These are phyloP conservation scores for Ambrosia trifida DNA, from an alignment of 129 eudicot genomes.

Conservation along the genomic window DNA sequence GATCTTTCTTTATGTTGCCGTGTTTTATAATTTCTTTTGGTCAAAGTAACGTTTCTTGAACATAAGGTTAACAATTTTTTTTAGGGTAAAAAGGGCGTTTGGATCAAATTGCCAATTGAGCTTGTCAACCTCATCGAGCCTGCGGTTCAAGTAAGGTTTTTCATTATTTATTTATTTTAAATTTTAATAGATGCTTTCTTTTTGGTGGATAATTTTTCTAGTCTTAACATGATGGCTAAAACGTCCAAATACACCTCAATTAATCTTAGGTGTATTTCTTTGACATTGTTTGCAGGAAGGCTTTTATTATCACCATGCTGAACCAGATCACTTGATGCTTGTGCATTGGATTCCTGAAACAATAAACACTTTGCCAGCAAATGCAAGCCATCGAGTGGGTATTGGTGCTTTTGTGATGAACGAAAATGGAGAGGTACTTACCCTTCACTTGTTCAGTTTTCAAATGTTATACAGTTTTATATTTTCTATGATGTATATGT, in stretches of 20 bases:
- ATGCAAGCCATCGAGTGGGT: slow-evolving; percentile 78
- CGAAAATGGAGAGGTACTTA: slow-evolving; percentile 60
- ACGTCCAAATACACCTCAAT: not conserved
- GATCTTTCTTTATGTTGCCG: not conserved
- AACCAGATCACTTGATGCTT: slow-evolving; percentile 73
- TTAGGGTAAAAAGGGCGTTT: slow-evolving; percentile 76
- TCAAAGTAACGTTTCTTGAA: slow-evolving; percentile 7
- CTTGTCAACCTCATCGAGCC: slow-evolving; percentile 70
- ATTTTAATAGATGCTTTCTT: not conserved
- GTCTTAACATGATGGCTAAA: slow-evolving; percentile 12
- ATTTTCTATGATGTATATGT: not conserved
- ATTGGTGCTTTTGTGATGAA: slow-evolving; percentile 72
- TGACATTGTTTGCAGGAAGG: slow-evolving; percentile 57
- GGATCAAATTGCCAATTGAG: slow-evolving; percentile 77
- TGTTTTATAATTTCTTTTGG: not conserved
- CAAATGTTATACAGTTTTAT: not conserved
- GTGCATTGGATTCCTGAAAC: slow-evolving; percentile 65
- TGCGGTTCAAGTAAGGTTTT: slow-evolving; percentile 57
- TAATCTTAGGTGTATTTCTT: not conserved
- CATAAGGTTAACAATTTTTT: slow-evolving; percentile 12
- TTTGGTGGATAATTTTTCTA: slow-evolving; percentile 4
- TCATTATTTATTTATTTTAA: not conserved
- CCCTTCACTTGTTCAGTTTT: not conserved
- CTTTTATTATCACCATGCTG: slow-evolving; percentile 74
- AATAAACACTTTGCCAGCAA: slow-evolving; percentile 60